Evolutionary conservation across 257 asterid genomes (phyloP).

Genomic region (Knoxia roxburghii): DNA sequence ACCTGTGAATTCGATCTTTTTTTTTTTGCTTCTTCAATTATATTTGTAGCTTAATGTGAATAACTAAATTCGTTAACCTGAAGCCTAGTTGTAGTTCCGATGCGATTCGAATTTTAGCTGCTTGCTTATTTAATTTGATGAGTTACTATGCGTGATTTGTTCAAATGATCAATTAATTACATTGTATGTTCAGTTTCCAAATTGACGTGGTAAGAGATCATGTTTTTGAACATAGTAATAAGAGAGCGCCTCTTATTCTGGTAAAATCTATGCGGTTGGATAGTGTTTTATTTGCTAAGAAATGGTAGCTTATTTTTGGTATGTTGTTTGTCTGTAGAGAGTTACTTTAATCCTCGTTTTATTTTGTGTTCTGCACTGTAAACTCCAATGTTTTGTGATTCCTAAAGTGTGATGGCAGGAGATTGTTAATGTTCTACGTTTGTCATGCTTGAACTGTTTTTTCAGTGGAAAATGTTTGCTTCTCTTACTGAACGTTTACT

Average conservation of each 20-base stretch:
- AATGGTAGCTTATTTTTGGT: no score
- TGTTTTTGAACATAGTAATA: not conserved
- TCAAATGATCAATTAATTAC: not conserved
- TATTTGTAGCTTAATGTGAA: not conserved
- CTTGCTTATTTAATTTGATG: constrained; percentile 3
- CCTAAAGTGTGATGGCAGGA: no score
- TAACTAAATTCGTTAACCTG: not conserved
- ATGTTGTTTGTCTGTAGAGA: not conserved
- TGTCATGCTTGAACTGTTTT: no score
- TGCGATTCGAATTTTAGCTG: not conserved
- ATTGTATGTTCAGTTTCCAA: not conserved
- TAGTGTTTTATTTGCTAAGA: no score
- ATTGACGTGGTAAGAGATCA: not conserved
- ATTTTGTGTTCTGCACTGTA: not conserved
- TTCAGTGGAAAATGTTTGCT: no score
- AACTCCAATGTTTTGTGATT: not conserved
- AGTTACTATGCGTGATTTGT: not conserved
- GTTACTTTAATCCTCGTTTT: no score
- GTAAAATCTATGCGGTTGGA: not conserved
- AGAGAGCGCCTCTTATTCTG: not conserved
- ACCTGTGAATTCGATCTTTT: not conserved
- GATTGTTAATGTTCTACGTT: no score
- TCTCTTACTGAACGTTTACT: not conserved
- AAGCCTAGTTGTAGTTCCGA: not conserved
- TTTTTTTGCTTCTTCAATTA: not conserved